phyloP scores from a whole-genome alignment of 176 grass and related monocot genomes.

The Musa itinerans region DNA sequence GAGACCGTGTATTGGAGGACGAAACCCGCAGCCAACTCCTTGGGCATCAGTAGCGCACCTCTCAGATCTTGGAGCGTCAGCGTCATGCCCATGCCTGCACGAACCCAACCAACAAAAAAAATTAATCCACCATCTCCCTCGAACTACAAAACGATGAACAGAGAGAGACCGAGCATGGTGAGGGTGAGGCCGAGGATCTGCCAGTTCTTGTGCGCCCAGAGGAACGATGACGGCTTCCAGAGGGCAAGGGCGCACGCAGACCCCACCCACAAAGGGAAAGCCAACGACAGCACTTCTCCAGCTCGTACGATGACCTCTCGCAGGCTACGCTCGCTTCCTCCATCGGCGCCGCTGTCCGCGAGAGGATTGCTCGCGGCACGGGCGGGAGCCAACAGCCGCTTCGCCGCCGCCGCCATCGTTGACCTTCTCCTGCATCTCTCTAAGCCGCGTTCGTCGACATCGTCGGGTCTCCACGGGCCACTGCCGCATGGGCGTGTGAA shows the following conservation, averaged over 20 bases:
- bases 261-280: conserved; percentile 78
- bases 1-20: conserved; percentile 69
- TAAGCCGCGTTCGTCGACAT: not conserved
- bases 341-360: not conserved
- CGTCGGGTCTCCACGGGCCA: not conserved
- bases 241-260: conserved; percentile 52
- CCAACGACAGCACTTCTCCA: conserved; percentile 54
- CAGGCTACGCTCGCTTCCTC: not conserved
- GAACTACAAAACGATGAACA: not conserved
- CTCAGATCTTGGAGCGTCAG: conserved; percentile 66
- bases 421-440: not conserved
- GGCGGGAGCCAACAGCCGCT: not conserved
- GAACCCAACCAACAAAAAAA: not conserved
- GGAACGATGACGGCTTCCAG: conserved; percentile 51
- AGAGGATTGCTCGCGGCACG: not conserved
- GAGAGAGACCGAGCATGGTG: conserved; percentile 66
- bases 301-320: conserved; percentile 30
- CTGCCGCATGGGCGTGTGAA: not conserved
- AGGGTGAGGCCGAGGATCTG: conserved; percentile 59
- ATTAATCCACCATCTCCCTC: not conserved
- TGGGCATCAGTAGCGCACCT: conserved; percentile 69
- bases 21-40: conserved; percentile 64
- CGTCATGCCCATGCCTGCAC: conserved; percentile 89
- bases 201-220: conserved; percentile 47
- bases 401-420: too few relatives aligned